Conservation (phyloP, 306 rosid genomes). For the Cicer chorassanicum region DNA sequence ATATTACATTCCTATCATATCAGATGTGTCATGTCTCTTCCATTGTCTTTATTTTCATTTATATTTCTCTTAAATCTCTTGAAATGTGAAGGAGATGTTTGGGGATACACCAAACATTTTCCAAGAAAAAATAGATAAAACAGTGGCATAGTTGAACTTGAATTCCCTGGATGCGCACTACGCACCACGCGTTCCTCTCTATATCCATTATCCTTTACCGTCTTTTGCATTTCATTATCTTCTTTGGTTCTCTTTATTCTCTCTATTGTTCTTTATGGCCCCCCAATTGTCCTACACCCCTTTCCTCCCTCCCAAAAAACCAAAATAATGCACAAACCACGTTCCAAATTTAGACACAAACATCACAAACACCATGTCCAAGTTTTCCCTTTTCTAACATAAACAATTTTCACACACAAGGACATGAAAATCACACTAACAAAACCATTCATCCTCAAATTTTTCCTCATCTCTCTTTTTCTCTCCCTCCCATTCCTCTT, state of each 20-base stretch:
- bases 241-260: neutral
- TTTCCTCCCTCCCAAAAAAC: slow-evolving; percentile 34
- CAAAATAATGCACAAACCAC: neutral
- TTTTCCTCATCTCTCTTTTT: slow-evolving; percentile 59
- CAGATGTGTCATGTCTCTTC: too few species aligned
- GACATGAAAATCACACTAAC: slow-evolving; percentile 57
- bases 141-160: slow-evolving; percentile 3
- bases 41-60: too few species aligned
- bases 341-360: slow-evolving; percentile 8
- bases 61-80: too few species aligned
- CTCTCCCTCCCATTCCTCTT: slow-evolving; percentile 64
- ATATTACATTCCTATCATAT: too few species aligned
- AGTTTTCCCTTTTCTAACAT: neutral
- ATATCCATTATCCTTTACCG: slow-evolving; percentile 4
- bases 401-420: neutral
- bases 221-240: neutral
- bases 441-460: slow-evolving; percentile 54
- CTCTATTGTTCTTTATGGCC: slow-evolving; percentile 1
- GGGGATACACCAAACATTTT: too few species aligned
- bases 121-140: neutral
- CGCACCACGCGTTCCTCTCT: slow-evolving; percentile 23
- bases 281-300: neutral
- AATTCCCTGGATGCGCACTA: slow-evolving; percentile 33
- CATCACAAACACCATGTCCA: slow-evolving; percentile 15
- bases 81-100: too few species aligned